These are phyloP conservation scores for Spathaspora arborariae DNA, from an alignment of 805 yeast species.

Conservation along the genomic window DNA sequence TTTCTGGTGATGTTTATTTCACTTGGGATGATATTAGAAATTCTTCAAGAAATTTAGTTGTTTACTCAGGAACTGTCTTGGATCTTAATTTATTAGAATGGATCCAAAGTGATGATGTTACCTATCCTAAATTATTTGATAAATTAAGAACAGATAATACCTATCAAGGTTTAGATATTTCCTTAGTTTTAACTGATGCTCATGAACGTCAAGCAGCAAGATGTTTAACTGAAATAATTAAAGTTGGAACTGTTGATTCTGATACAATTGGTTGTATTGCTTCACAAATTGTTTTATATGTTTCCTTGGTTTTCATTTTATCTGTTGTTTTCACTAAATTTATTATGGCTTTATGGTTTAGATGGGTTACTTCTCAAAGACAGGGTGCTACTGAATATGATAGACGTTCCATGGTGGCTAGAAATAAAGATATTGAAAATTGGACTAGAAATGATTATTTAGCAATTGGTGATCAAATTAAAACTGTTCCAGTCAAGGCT, in stretches of 20 bases:
- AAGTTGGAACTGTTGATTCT: constrained; percentile 86
- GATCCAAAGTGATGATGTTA: constrained; percentile 65
- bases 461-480: constrained; percentile 48
- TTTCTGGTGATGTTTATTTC: constrained; percentile 74
- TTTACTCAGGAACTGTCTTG: constrained; percentile 83
- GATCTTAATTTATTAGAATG: constrained; percentile 76
- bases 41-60: constrained; percentile 71
- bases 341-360: constrained; percentile 81
- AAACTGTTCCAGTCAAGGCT: constrained; percentile 46
- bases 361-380: constrained; percentile 66
- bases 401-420: constrained; percentile 55
- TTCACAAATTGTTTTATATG: constrained; percentile 73
- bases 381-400: constrained; percentile 77
- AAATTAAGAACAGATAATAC: constrained; percentile 50
- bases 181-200: constrained; percentile 62
- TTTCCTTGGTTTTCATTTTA: constrained; percentile 80
- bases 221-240: constrained; percentile 80
- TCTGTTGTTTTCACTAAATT: constrained; percentile 78
- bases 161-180: constrained; percentile 76
- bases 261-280: constrained; percentile 94
- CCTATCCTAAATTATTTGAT: constrained; percentile 71
- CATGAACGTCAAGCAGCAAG: constrained; percentile 70
- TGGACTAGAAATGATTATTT: constrained; percentile 68
- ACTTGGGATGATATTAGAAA: constrained; percentile 85
- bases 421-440: constrained; percentile 68